Evolutionary conservation across 257 asterid genomes (phyloP), one percentile per base, ranked within the genome.

Genomic region (Salvia hispanica): DNA sequence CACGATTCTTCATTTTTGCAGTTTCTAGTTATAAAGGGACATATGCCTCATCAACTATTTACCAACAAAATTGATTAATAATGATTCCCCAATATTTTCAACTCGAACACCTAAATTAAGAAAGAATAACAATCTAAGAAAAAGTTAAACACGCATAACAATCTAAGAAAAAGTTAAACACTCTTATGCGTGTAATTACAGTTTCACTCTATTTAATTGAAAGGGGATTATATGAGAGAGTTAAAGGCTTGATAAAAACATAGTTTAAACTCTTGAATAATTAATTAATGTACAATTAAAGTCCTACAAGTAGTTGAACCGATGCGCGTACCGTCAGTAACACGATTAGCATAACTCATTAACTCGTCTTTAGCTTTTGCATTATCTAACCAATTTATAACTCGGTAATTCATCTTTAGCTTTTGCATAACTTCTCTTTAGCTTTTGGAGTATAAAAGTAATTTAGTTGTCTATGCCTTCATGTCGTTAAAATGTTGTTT

Each of bases 281-380:
- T 11, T 36, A 7, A 59, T n/a, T 47, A 6, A 43, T 31, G 6
- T 16, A 16, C 14, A 7, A 25, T 10, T 18, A 50, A 60, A 45
- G 62, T 10, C 21, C 47, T 52, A 43, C 58, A 50, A 47, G 14
- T 51, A 16, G 3, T 51, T 34, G 39, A 45, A 40, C 33, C 34
- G 6, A 34, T 34, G 39, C 39, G 16, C 10, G 28, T 28, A 52
- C 28, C 70, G 55, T 63, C 21, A 3, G 33, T 28, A n/a, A 48
- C 62, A 71, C 33, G 57, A 47, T 12, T 50, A 14, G 31, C 44
- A 25, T 33, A 15, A 21, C n/a, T n/a, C n/a, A n/a, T n/a, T n/a
- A n/a, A n/a, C 58, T 58, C 7, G 8, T 39, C 9, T 15, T 9
- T 33, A 11, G n/a, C 74, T 69, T 74, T 54, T 68, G 58, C 55